Evolutionary conservation across 768 basidiomycete species (phyloP).

Genomic region (Suillus alpinus): DNA sequence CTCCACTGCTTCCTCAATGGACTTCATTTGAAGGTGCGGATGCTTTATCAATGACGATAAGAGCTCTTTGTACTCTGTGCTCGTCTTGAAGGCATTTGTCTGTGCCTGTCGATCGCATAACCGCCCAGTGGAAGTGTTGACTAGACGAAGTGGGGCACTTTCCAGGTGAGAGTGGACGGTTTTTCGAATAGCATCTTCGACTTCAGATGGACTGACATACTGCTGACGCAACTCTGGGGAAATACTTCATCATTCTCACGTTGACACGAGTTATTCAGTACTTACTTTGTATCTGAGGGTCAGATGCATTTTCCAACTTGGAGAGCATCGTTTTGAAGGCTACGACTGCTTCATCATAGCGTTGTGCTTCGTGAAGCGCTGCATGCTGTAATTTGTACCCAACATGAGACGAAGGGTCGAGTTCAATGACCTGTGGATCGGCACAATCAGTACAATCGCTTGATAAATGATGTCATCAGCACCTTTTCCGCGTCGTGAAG

Average conservation of each 20-base stretch:
- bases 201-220: not conserved
- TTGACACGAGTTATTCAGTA: not conserved
- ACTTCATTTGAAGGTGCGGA: not conserved
- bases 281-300: not conserved
- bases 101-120: not conserved
- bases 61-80: not conserved
- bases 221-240: not conserved
- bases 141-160: not conserved
- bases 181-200: not conserved
- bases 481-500: not conserved
- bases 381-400: not conserved
- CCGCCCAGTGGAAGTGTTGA: conserved; percentile 1
- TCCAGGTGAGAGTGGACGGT: not conserved
- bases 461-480: too few species aligned
- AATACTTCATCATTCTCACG: not conserved
- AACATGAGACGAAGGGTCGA: not conserved
- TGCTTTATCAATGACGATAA: not conserved
- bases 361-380: not conserved
- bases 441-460: not conserved
- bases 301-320: not conserved
- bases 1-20: not conserved
- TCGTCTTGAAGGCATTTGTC: not conserved
- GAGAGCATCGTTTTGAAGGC: not conserved
- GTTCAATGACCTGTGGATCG: not conserved
- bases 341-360: not conserved